Conservation (phyloP, 176 grass and related monocot genomes). For the Zoysia pacifica region DNA sequence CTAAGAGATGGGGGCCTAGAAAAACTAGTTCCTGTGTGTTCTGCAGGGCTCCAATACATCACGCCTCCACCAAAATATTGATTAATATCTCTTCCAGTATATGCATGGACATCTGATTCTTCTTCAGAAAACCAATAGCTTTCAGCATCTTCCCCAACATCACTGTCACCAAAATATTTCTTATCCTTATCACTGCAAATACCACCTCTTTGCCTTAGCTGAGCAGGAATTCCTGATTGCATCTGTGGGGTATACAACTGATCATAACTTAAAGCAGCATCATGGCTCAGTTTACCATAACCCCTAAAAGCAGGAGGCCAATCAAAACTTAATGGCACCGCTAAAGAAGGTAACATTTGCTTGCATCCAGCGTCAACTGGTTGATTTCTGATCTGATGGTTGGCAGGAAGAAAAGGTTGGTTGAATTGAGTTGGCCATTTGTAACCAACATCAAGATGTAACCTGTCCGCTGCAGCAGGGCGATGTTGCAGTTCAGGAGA, state of each 20-base stretch:
- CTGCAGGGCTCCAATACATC: slow-evolving; percentile 98
- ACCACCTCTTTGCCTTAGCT: slow-evolving; percentile 58
- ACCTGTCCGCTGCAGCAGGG: slow-evolving; percentile 67
- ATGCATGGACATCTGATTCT: slow-evolving; percentile 64
- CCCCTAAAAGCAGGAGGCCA: slow-evolving; percentile 95
- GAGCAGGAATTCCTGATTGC: slow-evolving; percentile 65
- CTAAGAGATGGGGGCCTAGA: slow-evolving; percentile 83
- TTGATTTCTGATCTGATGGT: slow-evolving; percentile 59
- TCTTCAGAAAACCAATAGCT: slow-evolving; percentile 94
- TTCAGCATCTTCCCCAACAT: slow-evolving; percentile 87
- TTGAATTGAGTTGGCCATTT: slow-evolving; percentile 67
- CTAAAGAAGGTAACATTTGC: slow-evolving; percentile 62
- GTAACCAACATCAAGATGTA: slow-evolving; percentile 85
- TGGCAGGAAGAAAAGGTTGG: slow-evolving; percentile 63
- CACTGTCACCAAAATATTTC: slow-evolving; percentile 57
- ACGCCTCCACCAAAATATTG: slow-evolving; percentile 98
- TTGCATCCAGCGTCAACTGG: slow-evolving; percentile 60
- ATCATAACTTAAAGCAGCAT: slow-evolving; percentile 68
- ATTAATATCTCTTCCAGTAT: slow-evolving; percentile 83
- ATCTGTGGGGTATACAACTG: slow-evolving; percentile 60
- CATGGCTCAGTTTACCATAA: slow-evolving; percentile 60
- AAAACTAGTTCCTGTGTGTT: slow-evolving; percentile 77
- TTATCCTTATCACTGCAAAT: slow-evolving; percentile 63
- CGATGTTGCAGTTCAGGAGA: slow-evolving; percentile 63
- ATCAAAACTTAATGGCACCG: slow-evolving; percentile 87